A percentile compares a stretch with the other conserved stretches of the same genome.
phyloP scores from a whole-genome alignment of 2,329 filamentous ascomycete genomes.

The Sarocladium brachiariae region DNA sequence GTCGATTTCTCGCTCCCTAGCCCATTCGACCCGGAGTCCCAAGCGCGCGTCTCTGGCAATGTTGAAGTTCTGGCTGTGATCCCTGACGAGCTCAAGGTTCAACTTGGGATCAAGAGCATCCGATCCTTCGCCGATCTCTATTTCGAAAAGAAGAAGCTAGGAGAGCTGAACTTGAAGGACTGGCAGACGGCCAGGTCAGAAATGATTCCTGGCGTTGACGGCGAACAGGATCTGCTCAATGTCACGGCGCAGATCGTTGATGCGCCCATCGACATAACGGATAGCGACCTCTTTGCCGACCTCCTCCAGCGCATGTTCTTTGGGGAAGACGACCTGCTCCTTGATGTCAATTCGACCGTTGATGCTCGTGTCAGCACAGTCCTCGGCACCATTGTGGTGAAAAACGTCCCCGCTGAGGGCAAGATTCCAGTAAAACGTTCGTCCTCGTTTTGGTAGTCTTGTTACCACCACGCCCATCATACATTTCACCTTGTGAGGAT shows the following conservation, averaged over 20 bases:
- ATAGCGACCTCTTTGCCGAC: constrained; percentile 70
- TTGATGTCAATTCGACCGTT: constrained; percentile 72
- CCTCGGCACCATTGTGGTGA: constrained; percentile 72
- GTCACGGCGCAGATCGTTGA: constrained; percentile 72
- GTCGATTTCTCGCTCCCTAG: constrained; percentile 83
- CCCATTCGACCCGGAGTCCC: constrained; percentile 63
- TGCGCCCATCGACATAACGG: constrained; percentile 75
- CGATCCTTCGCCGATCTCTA: constrained; percentile 73
- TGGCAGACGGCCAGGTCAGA: constrained; percentile 85
- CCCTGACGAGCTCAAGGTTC: constrained; percentile 81
- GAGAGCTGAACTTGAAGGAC: constrained; percentile 67
- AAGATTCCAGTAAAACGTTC: constrained; percentile 89
- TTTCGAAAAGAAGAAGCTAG: constrained; percentile 72
- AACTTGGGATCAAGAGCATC: constrained; percentile 69
- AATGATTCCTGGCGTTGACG: constrained; percentile 47
- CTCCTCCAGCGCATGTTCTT: constrained; percentile 79
- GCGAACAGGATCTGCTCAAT: constrained; percentile 56
- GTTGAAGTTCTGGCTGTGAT: constrained; percentile 72
- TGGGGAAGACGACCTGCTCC: constrained; percentile 57
- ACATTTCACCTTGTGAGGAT: constrained; percentile 18
- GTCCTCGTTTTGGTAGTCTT: constrained; percentile 49
- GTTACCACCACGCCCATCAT: constrained; percentile 11
- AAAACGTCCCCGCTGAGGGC: constrained; percentile 78
- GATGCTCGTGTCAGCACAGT: constrained; percentile 78
- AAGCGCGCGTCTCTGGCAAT: constrained; percentile 75